A percentile compares a stretch with the other conserved stretches of the same genome.
Conservation (phyloP, 1,284 basidiomycete genomes). For the Ceratobasidium sp. region DNA sequence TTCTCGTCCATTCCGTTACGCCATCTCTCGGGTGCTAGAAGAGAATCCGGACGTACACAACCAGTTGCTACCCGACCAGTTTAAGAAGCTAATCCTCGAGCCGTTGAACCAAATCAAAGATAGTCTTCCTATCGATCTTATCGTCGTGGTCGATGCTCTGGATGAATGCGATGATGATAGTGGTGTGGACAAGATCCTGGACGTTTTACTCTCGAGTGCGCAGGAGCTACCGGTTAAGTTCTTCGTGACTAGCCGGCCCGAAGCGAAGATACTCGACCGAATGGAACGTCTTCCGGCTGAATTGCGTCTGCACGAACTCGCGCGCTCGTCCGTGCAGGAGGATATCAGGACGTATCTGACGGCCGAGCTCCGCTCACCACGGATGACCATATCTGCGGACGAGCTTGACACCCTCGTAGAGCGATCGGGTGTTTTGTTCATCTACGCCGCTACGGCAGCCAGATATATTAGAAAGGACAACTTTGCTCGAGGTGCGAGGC, state of each 20-base stretch:
- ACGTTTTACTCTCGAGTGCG: not conserved
- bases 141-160: constrained; percentile 15
- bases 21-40: not conserved
- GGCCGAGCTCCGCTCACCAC: not conserved
- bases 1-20: not conserved
- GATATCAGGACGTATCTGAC: constrained; percentile 34
- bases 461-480: not conserved
- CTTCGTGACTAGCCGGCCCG: constrained; percentile 17
- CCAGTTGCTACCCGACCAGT: not conserved
- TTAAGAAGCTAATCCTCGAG: not conserved
- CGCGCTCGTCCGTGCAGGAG: constrained; percentile 27
- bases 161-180: not conserved
- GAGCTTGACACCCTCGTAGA: not conserved
- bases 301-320: constrained; percentile 39
- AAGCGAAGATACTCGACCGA: not conserved
- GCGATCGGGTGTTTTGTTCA: constrained; percentile 6
- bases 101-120: constrained; percentile 6
- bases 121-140: not conserved
- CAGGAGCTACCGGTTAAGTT: constrained; percentile 2
- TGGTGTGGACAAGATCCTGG: not conserved
- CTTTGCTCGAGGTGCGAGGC: not conserved
- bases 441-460: constrained; percentile 18
- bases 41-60: not conserved
- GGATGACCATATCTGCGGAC: not conserved
- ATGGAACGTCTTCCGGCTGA: not conserved